Evolutionary conservation across 108 stramenopile genomes (phyloP).

Genomic region (Conticribra guillardii): DNA sequence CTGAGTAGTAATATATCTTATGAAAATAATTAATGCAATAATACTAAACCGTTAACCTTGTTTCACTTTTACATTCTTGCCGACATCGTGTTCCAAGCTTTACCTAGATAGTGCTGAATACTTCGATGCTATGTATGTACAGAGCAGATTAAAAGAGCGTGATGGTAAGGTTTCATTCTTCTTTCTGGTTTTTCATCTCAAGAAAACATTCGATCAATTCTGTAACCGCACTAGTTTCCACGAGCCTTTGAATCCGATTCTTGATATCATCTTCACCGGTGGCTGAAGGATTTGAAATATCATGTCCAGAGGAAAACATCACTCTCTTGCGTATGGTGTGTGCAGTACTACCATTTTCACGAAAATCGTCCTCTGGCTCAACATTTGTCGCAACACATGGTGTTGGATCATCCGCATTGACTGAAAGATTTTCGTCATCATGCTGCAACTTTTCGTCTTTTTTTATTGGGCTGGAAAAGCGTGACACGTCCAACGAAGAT

Average conservation of each 20-base stretch:
- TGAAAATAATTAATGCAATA: too few species aligned
- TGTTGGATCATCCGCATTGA: background rate
- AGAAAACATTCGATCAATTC: background rate
- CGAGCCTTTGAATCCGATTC: background rate
- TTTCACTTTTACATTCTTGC: too few species aligned
- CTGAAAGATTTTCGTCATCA: background rate
- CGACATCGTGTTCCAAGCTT: too few species aligned
- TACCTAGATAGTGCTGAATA: too few species aligned
- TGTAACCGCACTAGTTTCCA: background rate
- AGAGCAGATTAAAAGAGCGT: too few species aligned
- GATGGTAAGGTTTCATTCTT: too few species aligned
- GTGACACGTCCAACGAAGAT: background rate
- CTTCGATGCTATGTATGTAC: too few species aligned
- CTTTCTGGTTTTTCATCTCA: background rate
- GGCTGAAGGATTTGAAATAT: background rate
- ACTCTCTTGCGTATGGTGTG: background rate
- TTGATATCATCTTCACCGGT: background rate
- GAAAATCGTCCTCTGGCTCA: background rate
- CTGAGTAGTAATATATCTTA: too few species aligned
- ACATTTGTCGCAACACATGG: background rate
- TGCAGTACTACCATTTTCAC: background rate
- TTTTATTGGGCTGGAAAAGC: background rate
- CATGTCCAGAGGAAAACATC: background rate
- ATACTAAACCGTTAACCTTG: too few species aligned
- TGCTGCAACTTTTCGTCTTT: background rate